Base-by-base conservation (phyloP, 2,329 filamentous ascomycete species). In the Aspergillus sp. region DNA sequence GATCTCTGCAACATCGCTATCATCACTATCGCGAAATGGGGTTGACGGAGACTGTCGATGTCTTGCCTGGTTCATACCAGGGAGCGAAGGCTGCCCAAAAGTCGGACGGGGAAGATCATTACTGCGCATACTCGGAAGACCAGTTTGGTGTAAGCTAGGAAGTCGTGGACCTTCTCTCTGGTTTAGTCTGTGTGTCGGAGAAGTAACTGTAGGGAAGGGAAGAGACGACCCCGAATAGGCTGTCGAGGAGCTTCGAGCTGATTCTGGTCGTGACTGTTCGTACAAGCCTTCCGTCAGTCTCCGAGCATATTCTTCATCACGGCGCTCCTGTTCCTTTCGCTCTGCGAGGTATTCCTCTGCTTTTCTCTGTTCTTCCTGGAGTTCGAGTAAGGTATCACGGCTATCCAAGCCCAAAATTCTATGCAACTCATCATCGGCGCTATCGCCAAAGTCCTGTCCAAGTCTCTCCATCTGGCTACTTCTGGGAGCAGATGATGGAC, bases 231-330 rank as follows among this genome's bases (percentile, higher is more conserved):
- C 33, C 9, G 45, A 39, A 32, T 42, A 38, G 33, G 37, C 33
- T n/a, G 43, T 40, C 8, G 45, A 35, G 11, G 36, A 35, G 28
- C 33, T 45, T 32, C 10, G 43, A 33, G 45, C 28, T 12, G 46
- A 50, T 12, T 42, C 19, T 12, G 37, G 37, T 33, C 31, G 31
- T 9, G 31, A 27, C 13, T 27, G 19, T 42, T 19, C 26, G 32
- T 11, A 27, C n/a, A 5, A 35, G 38, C 54, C 51, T 27, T 64
- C 57, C 48, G 68, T 62, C 9, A 72, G 52, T 27, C 47, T 59
- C 37, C 64, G 62, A 30, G 69, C 69, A 44, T 65, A 53, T 47
- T 65, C 63, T n/a, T 51, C 66, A 44, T 71, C 68, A 30, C 51
- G 57, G 13, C 58, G 62, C 44, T 66, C 64, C 49, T 66, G 62